phyloP scores from a whole-genome alignment of 2,329 filamentous ascomycete species.

The Talaromyces islandicus region DNA sequence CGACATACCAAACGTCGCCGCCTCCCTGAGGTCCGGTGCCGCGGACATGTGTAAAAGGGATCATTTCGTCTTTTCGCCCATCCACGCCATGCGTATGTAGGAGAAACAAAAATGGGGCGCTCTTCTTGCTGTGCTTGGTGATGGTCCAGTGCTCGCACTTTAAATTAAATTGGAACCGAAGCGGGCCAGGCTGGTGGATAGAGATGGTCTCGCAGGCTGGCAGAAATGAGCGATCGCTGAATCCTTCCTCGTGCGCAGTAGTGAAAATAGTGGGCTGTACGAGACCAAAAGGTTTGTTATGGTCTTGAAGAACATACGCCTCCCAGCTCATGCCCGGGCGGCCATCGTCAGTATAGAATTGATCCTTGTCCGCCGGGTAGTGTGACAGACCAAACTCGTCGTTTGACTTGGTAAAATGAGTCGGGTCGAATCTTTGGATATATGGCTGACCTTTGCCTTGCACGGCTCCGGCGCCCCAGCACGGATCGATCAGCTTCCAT shows the following conservation, averaged over 20 bases:
- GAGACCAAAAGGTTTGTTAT: slow-evolving; percentile 38
- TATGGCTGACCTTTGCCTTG: slow-evolving; percentile 52
- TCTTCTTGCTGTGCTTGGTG: slow-evolving; percentile 56
- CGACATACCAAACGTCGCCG: slow-evolving; percentile 74
- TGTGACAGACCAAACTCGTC: slow-evolving; percentile 76
- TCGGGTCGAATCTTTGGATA: slow-evolving; percentile 61
- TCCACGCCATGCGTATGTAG: slow-evolving; percentile 61
- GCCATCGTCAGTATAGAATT: slow-evolving; percentile 73
- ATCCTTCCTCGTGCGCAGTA: slow-evolving; percentile 41
- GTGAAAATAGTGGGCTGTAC: slow-evolving; percentile 43
- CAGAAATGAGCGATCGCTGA: slow-evolving; percentile 54
- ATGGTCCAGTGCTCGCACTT: slow-evolving; percentile 77
- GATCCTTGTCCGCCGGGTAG: slow-evolving; percentile 61
- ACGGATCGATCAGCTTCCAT: slow-evolving; percentile 89
- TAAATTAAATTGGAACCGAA: slow-evolving; percentile 76
- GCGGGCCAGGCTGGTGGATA: slow-evolving; percentile 49
- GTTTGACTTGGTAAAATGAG: slow-evolving; percentile 59
- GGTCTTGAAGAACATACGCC: slow-evolving; percentile 67
- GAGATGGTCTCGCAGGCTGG: slow-evolving; percentile 57
- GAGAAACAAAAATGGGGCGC: slow-evolving; percentile 63
- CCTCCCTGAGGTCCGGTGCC: slow-evolving; percentile 50
- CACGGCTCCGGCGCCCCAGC: slow-evolving; percentile 83
- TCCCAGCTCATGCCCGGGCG: slow-evolving; percentile 63
- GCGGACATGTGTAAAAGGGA: slow-evolving; percentile 56
- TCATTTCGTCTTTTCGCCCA: slow-evolving; percentile 60